phyloP scores from a whole-genome alignment of 306 rosid species.

The Urtica urens region DNA sequence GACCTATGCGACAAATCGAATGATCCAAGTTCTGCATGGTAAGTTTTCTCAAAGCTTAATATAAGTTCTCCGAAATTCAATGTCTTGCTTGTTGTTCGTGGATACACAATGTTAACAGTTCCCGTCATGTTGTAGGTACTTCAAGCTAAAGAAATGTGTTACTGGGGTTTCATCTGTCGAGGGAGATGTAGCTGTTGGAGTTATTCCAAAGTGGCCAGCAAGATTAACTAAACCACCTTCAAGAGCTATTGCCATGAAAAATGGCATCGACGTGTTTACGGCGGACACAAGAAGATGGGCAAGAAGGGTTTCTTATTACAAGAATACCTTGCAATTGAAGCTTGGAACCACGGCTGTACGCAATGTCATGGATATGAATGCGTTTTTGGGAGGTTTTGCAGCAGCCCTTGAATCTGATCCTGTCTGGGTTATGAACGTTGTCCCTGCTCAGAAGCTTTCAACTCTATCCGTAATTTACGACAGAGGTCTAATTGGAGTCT shows the following conservation, averaged over 20 bases:
- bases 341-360: conserved; percentile 86
- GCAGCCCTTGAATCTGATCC: conserved; percentile 76
- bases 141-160: conserved; percentile 67
- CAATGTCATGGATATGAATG: conserved; percentile 95
- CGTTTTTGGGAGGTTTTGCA: conserved; percentile 93
- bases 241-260: conserved; percentile 57
- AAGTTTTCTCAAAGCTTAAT: conserved; percentile 18
- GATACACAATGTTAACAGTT: conserved; percentile 9
- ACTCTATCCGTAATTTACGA: conserved; percentile 74
- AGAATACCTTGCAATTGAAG: conserved; percentile 59
- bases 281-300: conserved; percentile 89
- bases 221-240: conserved; percentile 59
- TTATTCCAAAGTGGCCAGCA: conserved; percentile 80
- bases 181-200: conserved; percentile 67
- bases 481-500: conserved; percentile 86
- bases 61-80: not conserved
- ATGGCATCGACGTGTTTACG: conserved; percentile 61
- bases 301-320: conserved; percentile 68
- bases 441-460: conserved; percentile 60
- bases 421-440: conserved; percentile 95
- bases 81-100: conserved; percentile 1
- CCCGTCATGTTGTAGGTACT: conserved; percentile 57
- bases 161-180: conserved; percentile 47
- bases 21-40: conserved; percentile 80
- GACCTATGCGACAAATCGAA: conserved; percentile 64